phyloP scores from a whole-genome alignment of 192 early-diverging fungal genomes.

The Cetraspora pellucida region DNA sequence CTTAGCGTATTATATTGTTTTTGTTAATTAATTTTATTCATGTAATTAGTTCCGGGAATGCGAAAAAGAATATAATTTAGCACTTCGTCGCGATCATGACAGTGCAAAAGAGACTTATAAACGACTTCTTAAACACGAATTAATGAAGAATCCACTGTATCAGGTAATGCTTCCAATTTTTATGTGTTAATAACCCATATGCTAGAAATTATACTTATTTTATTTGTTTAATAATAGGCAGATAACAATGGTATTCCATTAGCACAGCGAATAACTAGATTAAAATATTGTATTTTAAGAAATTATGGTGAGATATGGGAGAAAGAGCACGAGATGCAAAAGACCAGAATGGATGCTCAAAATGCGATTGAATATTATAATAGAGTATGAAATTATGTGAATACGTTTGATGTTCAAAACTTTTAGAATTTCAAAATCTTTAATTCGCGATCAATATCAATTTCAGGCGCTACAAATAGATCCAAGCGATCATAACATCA shows the following conservation, averaged over 20 bases:
- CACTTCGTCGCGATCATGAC: background rate
- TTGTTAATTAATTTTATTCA: no score
- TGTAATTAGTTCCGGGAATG: constrained; percentile 1
- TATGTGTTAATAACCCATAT: background rate
- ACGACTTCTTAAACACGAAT: background rate
- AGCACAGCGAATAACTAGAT: constrained; percentile 12
- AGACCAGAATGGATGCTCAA: constrained; percentile 1
- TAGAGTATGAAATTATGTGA: background rate
- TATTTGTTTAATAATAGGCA: background rate
- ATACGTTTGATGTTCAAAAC: background rate
- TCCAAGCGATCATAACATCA: constrained; percentile 7
- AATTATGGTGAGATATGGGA: constrained; percentile 24
- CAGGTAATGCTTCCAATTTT: background rate
- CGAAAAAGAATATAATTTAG: constrained; percentile 23
- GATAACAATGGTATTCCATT: background rate
- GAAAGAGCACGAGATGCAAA: background rate
- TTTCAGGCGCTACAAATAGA: constrained; percentile 8
- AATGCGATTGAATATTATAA: constrained; percentile 17
- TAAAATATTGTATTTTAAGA: constrained; percentile 14
- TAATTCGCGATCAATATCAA: background rate
- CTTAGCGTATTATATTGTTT: background rate
- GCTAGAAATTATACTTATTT: background rate
- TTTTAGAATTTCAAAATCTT: no score
- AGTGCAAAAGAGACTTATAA: background rate
- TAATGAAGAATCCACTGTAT: constrained; percentile 1